Conservation (phyloP, 2,329 filamentous ascomycete genomes). For the Remersonia thermophila region DNA sequence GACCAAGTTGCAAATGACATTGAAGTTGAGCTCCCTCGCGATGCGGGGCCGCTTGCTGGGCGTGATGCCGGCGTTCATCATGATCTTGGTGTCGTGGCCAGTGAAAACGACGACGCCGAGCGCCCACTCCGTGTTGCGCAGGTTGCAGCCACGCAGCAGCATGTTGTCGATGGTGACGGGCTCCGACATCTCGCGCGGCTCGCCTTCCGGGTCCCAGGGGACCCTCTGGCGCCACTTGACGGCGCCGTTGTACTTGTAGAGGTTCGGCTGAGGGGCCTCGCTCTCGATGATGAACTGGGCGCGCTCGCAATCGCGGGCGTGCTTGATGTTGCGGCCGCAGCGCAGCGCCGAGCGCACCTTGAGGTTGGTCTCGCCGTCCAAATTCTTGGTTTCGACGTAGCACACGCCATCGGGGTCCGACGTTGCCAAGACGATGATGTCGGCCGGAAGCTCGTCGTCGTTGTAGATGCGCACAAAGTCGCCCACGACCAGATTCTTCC, state of each 20-base stretch:
- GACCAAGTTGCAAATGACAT: slow-evolving; percentile 91
- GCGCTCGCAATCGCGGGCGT: slow-evolving; percentile 84
- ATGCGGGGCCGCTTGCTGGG: slow-evolving; percentile 88
- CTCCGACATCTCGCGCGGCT: slow-evolving; percentile 71
- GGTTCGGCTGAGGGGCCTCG: slow-evolving; percentile 80
- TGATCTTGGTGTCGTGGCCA: slow-evolving; percentile 94
- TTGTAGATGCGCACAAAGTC: slow-evolving; percentile 96
- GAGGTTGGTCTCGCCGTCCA: slow-evolving; percentile 95
- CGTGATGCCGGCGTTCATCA: slow-evolving; percentile 95
- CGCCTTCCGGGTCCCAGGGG: slow-evolving; percentile 46
- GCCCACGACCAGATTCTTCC: slow-evolving; percentile 91
- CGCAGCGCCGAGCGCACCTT: slow-evolving; percentile 89
- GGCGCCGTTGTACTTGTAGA: slow-evolving; percentile 89
- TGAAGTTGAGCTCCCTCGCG: slow-evolving; percentile 89
- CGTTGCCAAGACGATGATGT: slow-evolving; percentile 83
- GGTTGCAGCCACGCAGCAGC: slow-evolving; percentile 80
- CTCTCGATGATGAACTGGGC: slow-evolving; percentile 82
- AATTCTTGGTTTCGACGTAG: slow-evolving; percentile 95
- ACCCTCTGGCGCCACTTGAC: slow-evolving; percentile 74
- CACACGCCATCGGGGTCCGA: slow-evolving; percentile 90
- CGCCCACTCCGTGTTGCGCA: slow-evolving; percentile 93
- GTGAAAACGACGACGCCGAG: slow-evolving; percentile 90
- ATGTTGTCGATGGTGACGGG: slow-evolving; percentile 92
- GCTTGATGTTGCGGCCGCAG: slow-evolving; percentile 68
- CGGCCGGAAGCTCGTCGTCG: slow-evolving; percentile 87